Base-by-base conservation (phyloP, 805 yeast species). In the Zygosaccharomyces bailii region DNA sequence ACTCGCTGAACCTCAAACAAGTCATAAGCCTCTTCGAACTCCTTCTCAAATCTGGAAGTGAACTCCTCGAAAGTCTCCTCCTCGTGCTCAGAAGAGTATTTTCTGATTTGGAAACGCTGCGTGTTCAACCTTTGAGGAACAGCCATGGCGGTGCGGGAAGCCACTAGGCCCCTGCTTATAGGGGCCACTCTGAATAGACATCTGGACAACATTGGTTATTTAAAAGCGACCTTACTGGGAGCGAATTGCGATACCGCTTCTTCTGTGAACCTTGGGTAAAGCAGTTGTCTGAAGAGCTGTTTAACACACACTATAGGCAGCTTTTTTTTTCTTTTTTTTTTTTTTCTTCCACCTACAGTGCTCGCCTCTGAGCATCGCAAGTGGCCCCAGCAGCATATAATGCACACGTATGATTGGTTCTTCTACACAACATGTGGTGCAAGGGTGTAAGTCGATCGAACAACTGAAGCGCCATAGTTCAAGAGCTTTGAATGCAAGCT, bases 31-130 rank as follows among this genome's bases (percentile, higher is more conserved):
- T 85, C 88, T 59, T 93, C 97, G 63, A 93, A 93, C 68, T 93
- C 97, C 73, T 88, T 86, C 75, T 88, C 96, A 74, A 80, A 87
- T 80, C 90, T 82, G 52, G 63, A 76, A 43, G 96, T 87, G 77
- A 88, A 89, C 74, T 90, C 96, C 73, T 89, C 97, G 56, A 86
- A 90, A 43, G 96, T 81, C 74, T 89, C 97, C 67, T 86, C 96
- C 55, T 83, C 86, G 66, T 86, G 95, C 56, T 75, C 82, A 46
- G 73, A 77, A 43, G 95, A 84, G 77, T 86, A 89, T 60, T 74
- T 74, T 80, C 96, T 80, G 47, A 71, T 49, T 34, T 56, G 60
- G 24, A 37, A 37, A 25, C 40, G 40, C 16, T 37, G 40, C 4
- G 40, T 25, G 32, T 37, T 37, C 20, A 37, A 25, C 21, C 40